These are phyloP conservation scores for Biscogniauxia marginata DNA, from an alignment of 2,329 filamentous ascomycete species.

Conservation along the genomic window DNA sequence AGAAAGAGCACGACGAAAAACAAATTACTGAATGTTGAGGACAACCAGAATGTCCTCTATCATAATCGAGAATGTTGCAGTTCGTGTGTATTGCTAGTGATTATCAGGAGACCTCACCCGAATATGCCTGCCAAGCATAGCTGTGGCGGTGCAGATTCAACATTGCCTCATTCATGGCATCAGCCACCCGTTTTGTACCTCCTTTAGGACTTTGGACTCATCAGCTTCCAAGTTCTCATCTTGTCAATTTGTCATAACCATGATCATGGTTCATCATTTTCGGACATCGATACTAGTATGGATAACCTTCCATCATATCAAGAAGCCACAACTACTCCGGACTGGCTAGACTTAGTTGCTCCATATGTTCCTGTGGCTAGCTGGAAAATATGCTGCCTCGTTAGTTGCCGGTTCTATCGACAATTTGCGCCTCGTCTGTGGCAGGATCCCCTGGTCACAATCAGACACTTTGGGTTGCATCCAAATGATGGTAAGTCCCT, in stretches of 20 bases:
- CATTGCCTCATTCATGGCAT: background rate
- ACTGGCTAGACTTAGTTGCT: constrained; percentile 51
- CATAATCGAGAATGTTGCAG: too few relatives aligned
- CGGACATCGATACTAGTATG: constrained; percentile 21
- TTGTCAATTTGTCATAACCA: background rate
- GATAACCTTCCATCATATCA: constrained; percentile 51
- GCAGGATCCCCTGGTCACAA: constrained; percentile 46
- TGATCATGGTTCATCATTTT: background rate
- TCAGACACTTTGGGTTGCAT: constrained; percentile 40
- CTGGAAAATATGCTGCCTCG: constrained; percentile 47
- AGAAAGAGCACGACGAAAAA: too few relatives aligned
- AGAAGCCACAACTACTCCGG: constrained; percentile 44
- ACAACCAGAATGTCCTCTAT: too few relatives aligned
- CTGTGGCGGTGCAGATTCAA: background rate
- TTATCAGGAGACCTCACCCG: background rate
- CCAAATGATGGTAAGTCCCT: constrained; percentile 43
- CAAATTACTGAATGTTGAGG: too few relatives aligned
- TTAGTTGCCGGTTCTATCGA: constrained; percentile 45
- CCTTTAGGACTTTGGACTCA: background rate
- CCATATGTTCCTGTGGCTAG: constrained; percentile 42
- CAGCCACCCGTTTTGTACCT: background rate
- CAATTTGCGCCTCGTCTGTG: constrained; percentile 54
- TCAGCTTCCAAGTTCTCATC: background rate
- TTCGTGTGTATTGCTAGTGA: background rate
- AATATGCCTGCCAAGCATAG: background rate